A percentile compares a stretch with the other conserved stretches of the same genome.
Evolutionary conservation across 2,329 filamentous ascomycete genomes (phyloP).

Genomic region (Exophiala phaeomuriformis): DNA sequence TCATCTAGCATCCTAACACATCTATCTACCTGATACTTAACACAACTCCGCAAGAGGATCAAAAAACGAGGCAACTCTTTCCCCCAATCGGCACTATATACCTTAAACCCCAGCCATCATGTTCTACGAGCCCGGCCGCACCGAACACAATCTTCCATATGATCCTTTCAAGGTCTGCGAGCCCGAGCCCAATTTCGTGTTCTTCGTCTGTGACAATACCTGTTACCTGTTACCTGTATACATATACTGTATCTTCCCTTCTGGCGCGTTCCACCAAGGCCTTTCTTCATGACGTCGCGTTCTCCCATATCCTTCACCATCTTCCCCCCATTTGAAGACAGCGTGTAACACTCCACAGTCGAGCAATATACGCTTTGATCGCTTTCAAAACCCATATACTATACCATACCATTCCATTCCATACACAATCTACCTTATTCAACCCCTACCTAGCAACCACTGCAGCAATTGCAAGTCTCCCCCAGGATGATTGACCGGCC

Average conservation of each 20-base stretch:
- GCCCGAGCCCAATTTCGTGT: slow-evolving; percentile 23
- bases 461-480: neutral
- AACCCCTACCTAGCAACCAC: neutral
- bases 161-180: slow-evolving; percentile 49
- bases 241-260: neutral
- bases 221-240: neutral
- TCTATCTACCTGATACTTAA: neutral
- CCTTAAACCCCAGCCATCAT: neutral
- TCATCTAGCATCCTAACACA: neutral
- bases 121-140: slow-evolving; percentile 50
- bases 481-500: neutral
- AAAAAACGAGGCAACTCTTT: neutral
- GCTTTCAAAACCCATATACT: no score
- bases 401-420: no score
- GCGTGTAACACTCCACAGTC: no score
- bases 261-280: neutral
- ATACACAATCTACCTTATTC: no score
- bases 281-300: no score
- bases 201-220: neutral
- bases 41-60: neutral
- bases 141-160: slow-evolving; percentile 45
- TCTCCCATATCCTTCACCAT: no score
- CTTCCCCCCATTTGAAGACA: no score
- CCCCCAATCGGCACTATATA: no score
- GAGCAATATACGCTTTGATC: no score